Percentiles rank a stretch among this genome's conserved stretches.
Evolutionary conservation across 2,329 filamentous ascomycete species (phyloP).

Genomic region (Fusarium albidum): DNA sequence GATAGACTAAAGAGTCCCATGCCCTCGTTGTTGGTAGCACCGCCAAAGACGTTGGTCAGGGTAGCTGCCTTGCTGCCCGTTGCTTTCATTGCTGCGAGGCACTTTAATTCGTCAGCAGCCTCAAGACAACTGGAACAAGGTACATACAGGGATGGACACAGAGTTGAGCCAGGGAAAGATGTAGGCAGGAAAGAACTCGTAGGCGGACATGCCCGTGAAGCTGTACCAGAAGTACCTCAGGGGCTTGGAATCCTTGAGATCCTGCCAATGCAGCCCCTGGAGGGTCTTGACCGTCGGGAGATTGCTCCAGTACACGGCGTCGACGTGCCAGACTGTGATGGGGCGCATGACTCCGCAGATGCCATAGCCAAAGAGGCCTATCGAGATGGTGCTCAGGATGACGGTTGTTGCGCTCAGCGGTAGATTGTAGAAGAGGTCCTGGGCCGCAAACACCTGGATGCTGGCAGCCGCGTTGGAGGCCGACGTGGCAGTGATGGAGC

Average conservation of each 20-base stretch:
- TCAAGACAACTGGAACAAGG: accelerated
- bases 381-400: slow-evolving; percentile 59
- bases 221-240: slow-evolving; percentile 61
- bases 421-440: slow-evolving; percentile 61
- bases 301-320: slow-evolving; percentile 64
- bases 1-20: slow-evolving; percentile 58
- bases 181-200: slow-evolving; percentile 63
- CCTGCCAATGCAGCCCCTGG: slow-evolving; percentile 63
- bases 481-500: slow-evolving; percentile 61
- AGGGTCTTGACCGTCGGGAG: slow-evolving; percentile 62
- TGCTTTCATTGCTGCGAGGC: slow-evolving; percentile 60
- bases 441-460: slow-evolving; percentile 55
- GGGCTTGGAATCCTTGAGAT: slow-evolving; percentile 58
- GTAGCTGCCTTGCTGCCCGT: slow-evolving; percentile 53
- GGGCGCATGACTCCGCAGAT: slow-evolving; percentile 62
- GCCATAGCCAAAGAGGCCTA: slow-evolving; percentile 64
- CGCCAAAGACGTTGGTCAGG: slow-evolving; percentile 60
- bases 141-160: slow-evolving; percentile 55
- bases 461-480: slow-evolving; percentile 58
- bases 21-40: slow-evolving; percentile 60
- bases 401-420: slow-evolving; percentile 55
- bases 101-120: slow-evolving; percentile 37
- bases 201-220: slow-evolving; percentile 57
- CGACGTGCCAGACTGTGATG: slow-evolving; percentile 62
- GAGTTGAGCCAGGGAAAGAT: slow-evolving; percentile 64